Conservation (phyloP, 768 basidiomycete genomes). For the Lactarius akahatsu region DNA sequence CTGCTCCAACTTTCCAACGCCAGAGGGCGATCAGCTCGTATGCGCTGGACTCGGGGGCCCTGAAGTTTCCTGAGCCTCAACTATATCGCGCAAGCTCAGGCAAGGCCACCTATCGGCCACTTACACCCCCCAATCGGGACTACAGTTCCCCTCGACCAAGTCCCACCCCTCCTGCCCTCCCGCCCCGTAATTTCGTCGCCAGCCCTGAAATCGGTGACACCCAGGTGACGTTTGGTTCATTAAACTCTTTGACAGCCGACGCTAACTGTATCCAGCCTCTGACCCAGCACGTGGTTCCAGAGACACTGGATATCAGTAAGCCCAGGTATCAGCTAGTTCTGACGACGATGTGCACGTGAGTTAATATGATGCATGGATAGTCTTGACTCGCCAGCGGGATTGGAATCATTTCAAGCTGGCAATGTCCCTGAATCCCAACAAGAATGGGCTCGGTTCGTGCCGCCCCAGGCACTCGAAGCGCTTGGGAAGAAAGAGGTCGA, state of each 20-base stretch:
- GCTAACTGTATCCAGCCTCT: slow-evolving; percentile 1
- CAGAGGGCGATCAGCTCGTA: slow-evolving; percentile 28
- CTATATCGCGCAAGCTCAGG: slow-evolving; percentile 48
- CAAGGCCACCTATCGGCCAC: slow-evolving; percentile 31
- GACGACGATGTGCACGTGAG: neutral
- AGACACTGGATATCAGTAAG: slow-evolving; percentile 32
- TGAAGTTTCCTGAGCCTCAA: slow-evolving; percentile 55
- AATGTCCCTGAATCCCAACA: slow-evolving; percentile 64
- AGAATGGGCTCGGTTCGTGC: slow-evolving; percentile 83
- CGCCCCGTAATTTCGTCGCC: slow-evolving; percentile 14
- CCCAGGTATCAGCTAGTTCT: slow-evolving; percentile 22
- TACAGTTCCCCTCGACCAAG: neutral
- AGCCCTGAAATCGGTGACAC: neutral
- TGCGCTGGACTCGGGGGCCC: slow-evolving; percentile 29
- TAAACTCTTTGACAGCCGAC: neutral
- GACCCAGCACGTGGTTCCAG: slow-evolving; percentile 16
- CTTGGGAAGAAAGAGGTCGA: slow-evolving; percentile 77
- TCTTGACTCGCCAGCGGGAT: slow-evolving; percentile 59
- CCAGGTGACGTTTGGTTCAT: slow-evolving; percentile 19
- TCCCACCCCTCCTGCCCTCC: neutral
- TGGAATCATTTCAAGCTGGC: slow-evolving; percentile 67
- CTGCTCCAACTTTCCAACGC: slow-evolving; percentile 21
- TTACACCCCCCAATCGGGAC: neutral
- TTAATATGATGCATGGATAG: slow-evolving; percentile 36
- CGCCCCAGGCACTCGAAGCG: slow-evolving; percentile 63